Evolutionary conservation across 2,329 filamentous ascomycete genomes (phyloP), one percentile per base, ranked within the genome.

Genomic region (Byssochlamys sp.): DNA sequence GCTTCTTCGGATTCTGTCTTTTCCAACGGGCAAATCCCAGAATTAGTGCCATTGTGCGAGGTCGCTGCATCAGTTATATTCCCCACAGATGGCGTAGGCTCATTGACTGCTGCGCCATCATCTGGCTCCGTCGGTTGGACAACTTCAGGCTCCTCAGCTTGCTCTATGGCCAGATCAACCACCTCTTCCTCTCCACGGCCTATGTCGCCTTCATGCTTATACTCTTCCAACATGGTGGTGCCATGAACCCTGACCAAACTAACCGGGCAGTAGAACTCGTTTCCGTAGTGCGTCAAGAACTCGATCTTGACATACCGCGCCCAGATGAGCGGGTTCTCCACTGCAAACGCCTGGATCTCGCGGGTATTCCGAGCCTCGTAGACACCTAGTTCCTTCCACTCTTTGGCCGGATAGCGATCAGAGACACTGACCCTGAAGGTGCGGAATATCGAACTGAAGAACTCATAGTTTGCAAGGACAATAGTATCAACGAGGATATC

Each of bases 381-480:
- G 0, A 85, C 87, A 5, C 91, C 94, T 52, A 97, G 72, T 50
- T 90, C 85, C 63, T 87, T 90, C 94, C 94, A 99, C 65, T 94
- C 90, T 73, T 96, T 97, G 56, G 94, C 89, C 0, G 94, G 94
- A 72, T 96, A 97, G 57, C 90, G 85, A 75, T 97, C 94, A 58
- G 91, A 95, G 53, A 96, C 92, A 69, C 90, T 95, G 64, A 97
- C 85, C 55, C 89, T 83, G 71, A 99, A 96, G 53, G 86, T 88
- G 55, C 91, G 87, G 65, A 97, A 89, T 82, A 95, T 96, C 69
- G 91, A 96, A 57, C 91, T 96, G 78, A 99, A 99, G 78, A 99
- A 99, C 72, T 99, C 94, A 66, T 95, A 99, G 71, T 99, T 99
- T 60, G 92, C 94, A 56, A 99, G 80, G n/a, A 97, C 94, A 48